Evolutionary conservation across 306 rosid species (phyloP), one percentile per base, ranked within the genome.

Genomic region (Cicer yamashitae): DNA sequence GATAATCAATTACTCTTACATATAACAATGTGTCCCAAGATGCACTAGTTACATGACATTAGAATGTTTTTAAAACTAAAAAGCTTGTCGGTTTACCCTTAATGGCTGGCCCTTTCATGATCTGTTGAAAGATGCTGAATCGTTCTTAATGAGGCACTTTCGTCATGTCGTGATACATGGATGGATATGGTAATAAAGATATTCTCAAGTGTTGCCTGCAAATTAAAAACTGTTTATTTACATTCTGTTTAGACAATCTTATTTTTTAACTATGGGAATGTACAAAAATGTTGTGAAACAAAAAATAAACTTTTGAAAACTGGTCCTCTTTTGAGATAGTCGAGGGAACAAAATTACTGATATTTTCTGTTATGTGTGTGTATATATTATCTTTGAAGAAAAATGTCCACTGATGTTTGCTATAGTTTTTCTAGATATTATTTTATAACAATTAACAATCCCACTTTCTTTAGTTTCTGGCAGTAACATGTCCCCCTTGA

Each of bases 21-120:
- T 34, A 38, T 34, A 38, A 44, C 46, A 40, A 47, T 67, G 60
- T 65, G 20, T 11, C 12, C 56, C 15, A 25, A 39, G 54, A n/a
- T 67, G 59, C 60, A 38, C 51, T 57, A 66, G 63, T 34, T 45
- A 73, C 22, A 58, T 45, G 48, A 67, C 25, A 48, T 25, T 74
- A 44, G 15, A 74, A 40, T 59, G 61, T 37, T 57, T 72, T 52
- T 50, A 39, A 81, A 47, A 30, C 14, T 22, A 43, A 22, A 75
- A 71, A 44, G 12, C 64, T 43, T 76, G 57, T 39, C 34, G n/a
- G 12, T 70, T 41, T 39, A 7, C 40, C 43, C 58, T 20, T 14
- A 20, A 14, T 8, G 11, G 14, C 13, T 37, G 44, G 13, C 56
- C 40, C 39, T 15, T 52, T 25, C 68, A 63, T 45, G 68, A 46